phyloP scores from a whole-genome alignment of 78 protist genomes.

The Dictyostelium citrinum region DNA sequence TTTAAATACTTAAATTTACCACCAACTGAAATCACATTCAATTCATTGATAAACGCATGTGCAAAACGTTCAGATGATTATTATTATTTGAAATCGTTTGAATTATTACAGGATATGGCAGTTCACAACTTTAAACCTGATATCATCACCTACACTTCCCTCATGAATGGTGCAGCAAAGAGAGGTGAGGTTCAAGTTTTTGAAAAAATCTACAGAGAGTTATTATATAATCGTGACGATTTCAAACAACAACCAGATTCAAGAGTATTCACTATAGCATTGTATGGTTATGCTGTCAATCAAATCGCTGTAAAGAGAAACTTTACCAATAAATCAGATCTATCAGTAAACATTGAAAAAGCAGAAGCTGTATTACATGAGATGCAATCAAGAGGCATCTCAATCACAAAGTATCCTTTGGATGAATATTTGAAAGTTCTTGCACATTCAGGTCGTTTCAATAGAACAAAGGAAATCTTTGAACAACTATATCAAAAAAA shows the following conservation, averaged over 20 bases:
- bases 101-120: constrained; percentile 50
- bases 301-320: background rate
- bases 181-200: constrained; percentile 46
- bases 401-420: background rate
- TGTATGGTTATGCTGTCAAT: constrained; percentile 35
- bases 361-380: background rate
- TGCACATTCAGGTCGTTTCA: background rate
- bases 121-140: constrained; percentile 20
- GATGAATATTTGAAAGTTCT: constrained; percentile 14
- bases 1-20: constrained; percentile 48
- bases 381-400: background rate
- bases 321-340: background rate
- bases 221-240: constrained; percentile 10
- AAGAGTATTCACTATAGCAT: constrained; percentile 2
- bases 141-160: constrained; percentile 59
- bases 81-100: constrained; percentile 59
- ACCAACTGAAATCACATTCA: constrained; percentile 63
- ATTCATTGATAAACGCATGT: constrained; percentile 55
- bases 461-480: background rate
- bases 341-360: constrained; percentile 10
- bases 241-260: constrained; percentile 43
- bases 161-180: constrained; percentile 6
- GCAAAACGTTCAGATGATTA: constrained; percentile 54
- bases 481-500: background rate
- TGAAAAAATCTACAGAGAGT: constrained; percentile 45